Evolutionary conservation across 179 eudicot genomes (phyloP).

Genomic region (Silene vulgaris): DNA sequence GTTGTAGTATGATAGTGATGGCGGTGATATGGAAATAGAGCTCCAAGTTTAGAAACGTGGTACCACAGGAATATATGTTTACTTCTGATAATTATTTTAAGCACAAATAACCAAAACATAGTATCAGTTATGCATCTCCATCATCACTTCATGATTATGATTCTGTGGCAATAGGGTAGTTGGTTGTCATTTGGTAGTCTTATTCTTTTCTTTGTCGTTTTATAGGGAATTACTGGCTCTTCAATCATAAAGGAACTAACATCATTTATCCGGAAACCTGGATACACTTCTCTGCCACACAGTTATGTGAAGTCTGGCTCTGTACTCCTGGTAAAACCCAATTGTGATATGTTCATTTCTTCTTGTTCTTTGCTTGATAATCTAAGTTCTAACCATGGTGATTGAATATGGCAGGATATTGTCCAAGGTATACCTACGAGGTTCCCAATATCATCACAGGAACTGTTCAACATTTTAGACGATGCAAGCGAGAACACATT

Average conservation of each 20-base stretch:
- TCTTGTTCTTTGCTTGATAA: neutral
- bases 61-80: neutral
- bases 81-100: neutral
- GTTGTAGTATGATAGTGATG: neutral
- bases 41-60: neutral
- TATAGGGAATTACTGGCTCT: conserved; percentile 68
- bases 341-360: neutral
- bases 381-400: neutral
- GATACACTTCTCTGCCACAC: conserved; percentile 57
- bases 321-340: conserved; percentile 55
- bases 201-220: conserved; percentile 9
- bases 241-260: conserved; percentile 50
- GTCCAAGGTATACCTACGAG: conserved; percentile 59
- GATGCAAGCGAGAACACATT: conserved; percentile 96
- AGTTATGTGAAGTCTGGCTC: conserved; percentile 66
- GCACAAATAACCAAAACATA: neutral
- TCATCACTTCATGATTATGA: neutral
- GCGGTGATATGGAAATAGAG: neutral
- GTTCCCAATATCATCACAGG: conserved; percentile 60
- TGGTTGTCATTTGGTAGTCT: conserved; percentile 2
- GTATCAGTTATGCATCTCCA: neutral
- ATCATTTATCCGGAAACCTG: conserved; percentile 50
- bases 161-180: neutral
- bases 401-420: conserved; percentile 55
- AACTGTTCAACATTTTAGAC: conserved; percentile 72